Evolutionary conservation across 352 stramenopile species (phyloP).

Genomic region (Phytopythium aichiense): DNA sequence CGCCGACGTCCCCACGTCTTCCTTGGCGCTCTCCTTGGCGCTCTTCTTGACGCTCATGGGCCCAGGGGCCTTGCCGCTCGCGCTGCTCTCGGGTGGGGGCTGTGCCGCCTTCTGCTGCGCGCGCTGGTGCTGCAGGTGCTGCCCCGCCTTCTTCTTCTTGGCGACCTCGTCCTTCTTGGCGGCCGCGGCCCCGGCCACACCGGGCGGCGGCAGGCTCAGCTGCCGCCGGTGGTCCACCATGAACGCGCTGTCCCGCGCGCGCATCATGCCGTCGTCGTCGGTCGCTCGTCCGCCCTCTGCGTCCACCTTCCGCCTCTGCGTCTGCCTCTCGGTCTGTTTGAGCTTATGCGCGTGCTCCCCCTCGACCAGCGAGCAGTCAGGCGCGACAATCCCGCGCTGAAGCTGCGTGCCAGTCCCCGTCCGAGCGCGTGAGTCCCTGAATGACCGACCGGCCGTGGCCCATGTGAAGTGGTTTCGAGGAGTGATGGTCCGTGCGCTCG

Average conservation of each 20-base stretch:
- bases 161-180: constrained; percentile 24
- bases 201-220: constrained; percentile 10
- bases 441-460: background rate
- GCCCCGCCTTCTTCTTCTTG: constrained; percentile 28
- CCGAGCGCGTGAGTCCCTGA: background rate
- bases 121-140: constrained; percentile 14
- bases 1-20: background rate
- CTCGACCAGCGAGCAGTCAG: background rate
- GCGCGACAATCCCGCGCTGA: constrained; percentile 4
- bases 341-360: too few species aligned
- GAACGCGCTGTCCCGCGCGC: constrained; percentile 33
- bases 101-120: constrained; percentile 8
- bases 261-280: constrained; percentile 17
- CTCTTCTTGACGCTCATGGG: constrained; percentile 1
- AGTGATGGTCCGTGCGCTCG: constrained; percentile 2
- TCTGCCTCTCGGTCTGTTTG: too few species aligned
- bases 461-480: constrained; percentile 1
- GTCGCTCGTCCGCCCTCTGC: background rate
- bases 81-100: background rate
- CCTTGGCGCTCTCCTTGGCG: background rate
- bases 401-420: background rate
- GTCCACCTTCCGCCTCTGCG: too few species aligned
- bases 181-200: background rate
- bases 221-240: constrained; percentile 38
- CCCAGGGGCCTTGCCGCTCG: background rate